Conservation (phyloP, 768 basidiomycete genomes). For the Pleurotus eryngii region DNA sequence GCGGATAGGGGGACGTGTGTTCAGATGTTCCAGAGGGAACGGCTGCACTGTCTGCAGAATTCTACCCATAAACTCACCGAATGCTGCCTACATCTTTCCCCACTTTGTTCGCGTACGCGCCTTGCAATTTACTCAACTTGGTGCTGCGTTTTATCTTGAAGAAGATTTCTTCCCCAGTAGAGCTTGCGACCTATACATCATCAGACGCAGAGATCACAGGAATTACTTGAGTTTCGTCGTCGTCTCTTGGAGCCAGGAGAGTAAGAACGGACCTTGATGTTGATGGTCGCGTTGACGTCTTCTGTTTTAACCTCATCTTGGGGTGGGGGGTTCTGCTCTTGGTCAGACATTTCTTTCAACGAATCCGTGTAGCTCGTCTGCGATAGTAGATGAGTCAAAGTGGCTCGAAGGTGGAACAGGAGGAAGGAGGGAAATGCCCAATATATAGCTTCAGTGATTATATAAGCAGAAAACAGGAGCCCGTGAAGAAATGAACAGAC, state of each 20-base stretch:
- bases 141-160: conserved; percentile 97
- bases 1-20: neutral
- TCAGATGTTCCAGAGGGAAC: no score
- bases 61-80: conserved; percentile 52
- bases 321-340: conserved; percentile 32
- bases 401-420: no score
- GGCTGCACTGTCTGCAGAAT: neutral
- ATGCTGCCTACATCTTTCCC: conserved; percentile 87
- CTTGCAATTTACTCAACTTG: conserved; percentile 88
- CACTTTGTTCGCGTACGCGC: conserved; percentile 88
- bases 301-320: conserved; percentile 51
- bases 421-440: no score
- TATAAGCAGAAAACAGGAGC: no score
- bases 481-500: no score
- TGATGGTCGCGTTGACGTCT: conserved; percentile 64
- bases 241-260: no score
- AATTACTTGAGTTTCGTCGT: neutral
- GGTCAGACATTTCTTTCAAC: conserved; percentile 48
- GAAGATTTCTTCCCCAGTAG: conserved; percentile 84
- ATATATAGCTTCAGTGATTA: no score
- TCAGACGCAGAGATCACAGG: conserved; percentile 3
- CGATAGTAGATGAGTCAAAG: no score
- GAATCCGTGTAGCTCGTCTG: no score
- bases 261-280: conserved; percentile 61
- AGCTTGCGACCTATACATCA: conserved; percentile 60